Percentiles rank a stretch among this genome's conserved stretches.
phyloP scores from a whole-genome alignment of 2,329 filamentous ascomycete genomes.

The Pestalotiopsis sp. region DNA sequence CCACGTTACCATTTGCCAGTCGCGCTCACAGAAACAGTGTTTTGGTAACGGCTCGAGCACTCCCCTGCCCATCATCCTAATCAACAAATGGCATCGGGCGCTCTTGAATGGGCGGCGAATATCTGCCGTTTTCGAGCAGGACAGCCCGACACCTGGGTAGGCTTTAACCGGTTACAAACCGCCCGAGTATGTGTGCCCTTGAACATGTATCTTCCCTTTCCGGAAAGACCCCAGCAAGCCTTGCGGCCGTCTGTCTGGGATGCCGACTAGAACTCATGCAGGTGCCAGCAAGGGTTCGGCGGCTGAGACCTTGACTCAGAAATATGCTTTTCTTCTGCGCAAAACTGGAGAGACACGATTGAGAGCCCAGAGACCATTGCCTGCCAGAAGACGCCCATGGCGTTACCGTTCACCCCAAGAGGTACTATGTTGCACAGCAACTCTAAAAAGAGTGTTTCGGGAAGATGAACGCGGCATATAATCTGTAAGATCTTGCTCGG shows the following conservation, averaged over 20 bases:
- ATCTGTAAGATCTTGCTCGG: not conserved
- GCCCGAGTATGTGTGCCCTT: not conserved
- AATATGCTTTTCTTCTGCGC: not conserved
- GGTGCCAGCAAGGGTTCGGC: constrained; percentile 7
- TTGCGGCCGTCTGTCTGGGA: constrained; percentile 4
- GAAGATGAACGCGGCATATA: constrained; percentile 8
- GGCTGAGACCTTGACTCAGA: constrained; percentile 15
- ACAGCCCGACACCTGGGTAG: not conserved
- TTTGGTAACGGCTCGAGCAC: not conserved
- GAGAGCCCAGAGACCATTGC: not conserved
- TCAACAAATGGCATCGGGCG: not conserved
- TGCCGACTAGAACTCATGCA: not conserved
- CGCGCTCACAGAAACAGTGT: too few relatives aligned
- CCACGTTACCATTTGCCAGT: too few relatives aligned
- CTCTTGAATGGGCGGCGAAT: not conserved
- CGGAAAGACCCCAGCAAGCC: constrained; percentile 17
- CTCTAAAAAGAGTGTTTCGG: constrained; percentile 13
- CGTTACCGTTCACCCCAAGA: not conserved
- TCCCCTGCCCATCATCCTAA: not conserved
- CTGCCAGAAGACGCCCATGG: not conserved
- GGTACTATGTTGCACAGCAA: not conserved
- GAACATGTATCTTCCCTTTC: constrained; percentile 11
- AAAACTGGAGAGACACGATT: not conserved
- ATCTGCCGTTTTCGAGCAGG: not conserved
- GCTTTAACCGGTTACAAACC: not conserved